Evolutionary conservation across 2,329 filamentous ascomycete genomes (phyloP), one percentile per base, ranked within the genome.

Genomic region (Pseudocercospora crystallina): DNA sequence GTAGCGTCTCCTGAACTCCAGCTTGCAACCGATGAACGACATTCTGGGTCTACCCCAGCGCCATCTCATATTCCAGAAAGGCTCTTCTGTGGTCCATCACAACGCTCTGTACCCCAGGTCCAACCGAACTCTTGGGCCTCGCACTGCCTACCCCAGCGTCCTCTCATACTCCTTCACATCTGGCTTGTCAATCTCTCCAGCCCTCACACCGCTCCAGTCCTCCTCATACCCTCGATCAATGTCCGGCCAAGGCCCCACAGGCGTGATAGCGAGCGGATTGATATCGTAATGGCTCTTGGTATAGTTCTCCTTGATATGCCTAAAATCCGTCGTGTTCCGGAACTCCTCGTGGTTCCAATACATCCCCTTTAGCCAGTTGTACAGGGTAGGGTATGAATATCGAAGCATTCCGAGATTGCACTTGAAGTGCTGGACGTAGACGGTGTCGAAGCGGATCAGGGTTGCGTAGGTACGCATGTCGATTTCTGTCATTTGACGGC

Each of bases 221-320:
- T 64, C 58, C 54, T 80, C 76, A 52, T 76, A 78, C 0, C 73
- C 75, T 17, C 73, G 65, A 56, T 83, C 80, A 7, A 85, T 73
- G 52, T 82, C 67, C 1, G 82, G 82, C 59, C 73, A 84, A 0
- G 82, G 83, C 0, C 82, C 82, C 56, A 82, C 62, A 0, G 82
- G 82, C n/a, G 81, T 84, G 56, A 86, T 85, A 1, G 74, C 77
- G 36, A 75, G 73, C 1, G 82, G 82, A 57, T 85, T 85, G 52
- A 85, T 78, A 53, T 79, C 77, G 3, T 58, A 59, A 60, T 85
- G 81, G 49, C 76, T 80, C 68, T 85, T 85, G 10, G 81, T 80
- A 54, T 81, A 80, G 55, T 83, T 85, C 64, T 87, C 83, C 68
- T 86, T 87, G 64, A 86, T 86, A 60, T 87, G 83, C 54, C 69